Conservation (phyloP, 2,329 filamentous ascomycete species). For the Penicillium brasilianum region DNA sequence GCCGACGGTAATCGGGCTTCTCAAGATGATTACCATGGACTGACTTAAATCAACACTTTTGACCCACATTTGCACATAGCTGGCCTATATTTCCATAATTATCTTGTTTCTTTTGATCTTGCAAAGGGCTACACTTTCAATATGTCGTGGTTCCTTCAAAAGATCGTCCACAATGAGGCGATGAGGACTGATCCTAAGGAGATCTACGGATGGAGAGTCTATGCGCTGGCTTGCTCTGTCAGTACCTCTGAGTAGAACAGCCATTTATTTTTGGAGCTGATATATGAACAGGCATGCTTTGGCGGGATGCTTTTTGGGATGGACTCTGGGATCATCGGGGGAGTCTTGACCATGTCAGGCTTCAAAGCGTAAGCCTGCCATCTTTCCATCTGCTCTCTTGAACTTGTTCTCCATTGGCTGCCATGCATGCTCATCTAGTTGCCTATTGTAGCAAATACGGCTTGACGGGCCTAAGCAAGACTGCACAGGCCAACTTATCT, state of each 20-base stretch:
- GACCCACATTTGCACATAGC: not conserved
- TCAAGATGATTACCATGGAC: not conserved
- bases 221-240: conserved; percentile 65
- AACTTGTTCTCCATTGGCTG: not conserved
- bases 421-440: not conserved
- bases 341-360: conserved; percentile 65
- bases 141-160: conserved; percentile 57
- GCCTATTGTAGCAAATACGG: conserved; percentile 56
- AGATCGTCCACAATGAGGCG: conserved; percentile 70
- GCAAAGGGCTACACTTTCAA: conserved; percentile 28
- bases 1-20: conserved; percentile 13
- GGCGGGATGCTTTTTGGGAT: conserved; percentile 72
- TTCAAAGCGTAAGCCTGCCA: conserved; percentile 57
- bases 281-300: conserved; percentile 60
- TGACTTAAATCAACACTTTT: conserved; percentile 8
- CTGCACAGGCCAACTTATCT: conserved; percentile 59
- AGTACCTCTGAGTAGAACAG: conserved; percentile 19
- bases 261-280: conserved; percentile 10
- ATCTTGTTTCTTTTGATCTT: conserved; percentile 19
- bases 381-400: not conserved
- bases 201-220: conserved; percentile 73
- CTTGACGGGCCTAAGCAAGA: conserved; percentile 48
- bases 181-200: conserved; percentile 70
- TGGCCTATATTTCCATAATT: not conserved
- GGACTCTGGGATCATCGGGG: conserved; percentile 71